phyloP scores from a whole-genome alignment of 192 early-diverging fungal species.

The Mortierella claussenii region DNA sequence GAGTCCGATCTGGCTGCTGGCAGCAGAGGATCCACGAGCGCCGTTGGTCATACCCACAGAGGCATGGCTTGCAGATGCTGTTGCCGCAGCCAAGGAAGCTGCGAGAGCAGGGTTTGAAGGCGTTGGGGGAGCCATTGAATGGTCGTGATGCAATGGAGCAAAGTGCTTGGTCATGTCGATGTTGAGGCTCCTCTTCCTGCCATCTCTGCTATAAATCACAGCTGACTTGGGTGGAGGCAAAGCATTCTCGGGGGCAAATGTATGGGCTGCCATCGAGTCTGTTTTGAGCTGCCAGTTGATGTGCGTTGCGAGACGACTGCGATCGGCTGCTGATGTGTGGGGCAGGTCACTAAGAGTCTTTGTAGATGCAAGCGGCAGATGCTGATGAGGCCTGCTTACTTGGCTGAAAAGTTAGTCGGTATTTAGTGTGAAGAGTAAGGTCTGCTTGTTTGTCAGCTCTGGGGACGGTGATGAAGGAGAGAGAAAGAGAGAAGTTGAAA shows the following conservation, averaged over 20 bases:
- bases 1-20: not conserved
- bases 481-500: not conserved
- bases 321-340: too few relatives aligned
- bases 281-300: too few relatives aligned
- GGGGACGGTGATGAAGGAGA: not conserved
- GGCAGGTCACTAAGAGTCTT: too few relatives aligned
- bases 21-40: not conserved
- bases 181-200: conserved; percentile 53
- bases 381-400: too few relatives aligned
- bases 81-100: not conserved
- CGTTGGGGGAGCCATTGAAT: conserved; percentile 17
- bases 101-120: conserved; percentile 16
- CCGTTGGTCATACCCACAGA: not conserved
- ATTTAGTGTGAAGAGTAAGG: too few relatives aligned
- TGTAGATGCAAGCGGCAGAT: too few relatives aligned
- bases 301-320: not conserved
- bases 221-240: conserved; percentile 55
- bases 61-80: conserved; percentile 7
- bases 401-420: too few relatives aligned
- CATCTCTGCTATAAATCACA: conserved; percentile 55
- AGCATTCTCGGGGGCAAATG: conserved; percentile 54
- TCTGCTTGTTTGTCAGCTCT: not conserved
- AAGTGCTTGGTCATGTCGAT: conserved; percentile 49
- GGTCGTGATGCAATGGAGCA: conserved; percentile 33
- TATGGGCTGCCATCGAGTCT: conserved; percentile 48